Base-by-base conservation (phyloP, 1,284 basidiomycete species). In the Porodaedalea pini region DNA sequence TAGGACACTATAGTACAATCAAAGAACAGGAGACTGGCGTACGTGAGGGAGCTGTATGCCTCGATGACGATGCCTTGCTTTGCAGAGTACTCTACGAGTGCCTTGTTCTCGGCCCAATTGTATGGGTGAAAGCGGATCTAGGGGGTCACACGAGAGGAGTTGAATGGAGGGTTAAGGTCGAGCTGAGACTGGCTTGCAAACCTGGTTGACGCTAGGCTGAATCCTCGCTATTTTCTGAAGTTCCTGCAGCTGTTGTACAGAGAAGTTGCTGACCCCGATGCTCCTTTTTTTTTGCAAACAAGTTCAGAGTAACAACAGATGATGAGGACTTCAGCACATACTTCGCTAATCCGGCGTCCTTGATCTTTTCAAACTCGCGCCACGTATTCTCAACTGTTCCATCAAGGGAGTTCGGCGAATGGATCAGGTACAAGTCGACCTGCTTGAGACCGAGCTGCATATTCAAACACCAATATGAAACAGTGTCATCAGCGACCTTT, bases 211-310 rank as follows among this genome's bases (percentile, higher is more conserved):
- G 0, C 80, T 85, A 8, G 90, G 90, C 59, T 79, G 82, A 61
- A 88, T 71, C 36, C 76, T 77, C 1, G 84, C 83, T 0, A 75
- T 72, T 60, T 80, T 79, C 54, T 86, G 63, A 2, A 92, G 68
- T 2, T 70, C 72, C 66, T 87, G 73, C 3, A 92, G 76, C 29
- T 90, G 74, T 1, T 78, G 69, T 13, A 88, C 67, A 13, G 67
- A 70, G 67, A 88, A 91, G 74, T 91, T 92, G 71, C 86, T 88
- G 51, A 91, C 86, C n/a, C 88, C 89, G 62, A 90, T 90, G 64
- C 83, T 87, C 78, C 85, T 88, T 29, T 52, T 43, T 41, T 32
- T 15, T 2, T 51, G 15, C 21, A 54, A 41, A 43, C n/a, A 45
- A n/a, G 13, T 43, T 50, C 29, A 37, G 34, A 47, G 15, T 34